Percentiles rank a stretch among this genome's conserved stretches.
Conservation (phyloP, 257 asterid genomes). For the Anisodus tanguticus region DNA sequence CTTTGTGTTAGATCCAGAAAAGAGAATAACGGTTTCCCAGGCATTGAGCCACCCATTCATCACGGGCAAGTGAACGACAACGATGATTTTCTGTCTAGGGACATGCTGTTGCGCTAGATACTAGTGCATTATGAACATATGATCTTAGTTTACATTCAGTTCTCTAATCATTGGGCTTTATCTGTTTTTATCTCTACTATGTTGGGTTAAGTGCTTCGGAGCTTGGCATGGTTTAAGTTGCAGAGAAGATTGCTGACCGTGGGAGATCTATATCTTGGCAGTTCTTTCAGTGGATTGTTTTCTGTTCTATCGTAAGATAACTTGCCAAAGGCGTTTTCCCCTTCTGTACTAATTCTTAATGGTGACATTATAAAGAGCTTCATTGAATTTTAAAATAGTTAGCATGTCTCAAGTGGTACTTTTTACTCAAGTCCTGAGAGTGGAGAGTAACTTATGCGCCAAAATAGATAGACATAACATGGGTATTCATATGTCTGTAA, state of each 20-base stretch:
- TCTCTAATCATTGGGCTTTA: constrained; percentile 81
- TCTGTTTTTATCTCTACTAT: constrained; percentile 72
- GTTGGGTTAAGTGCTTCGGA: constrained; percentile 62
- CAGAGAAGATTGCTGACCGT: constrained; percentile 56
- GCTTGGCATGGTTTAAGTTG: constrained; percentile 58
- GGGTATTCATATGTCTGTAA: constrained; percentile 35
- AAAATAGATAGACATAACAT: constrained; percentile 31
- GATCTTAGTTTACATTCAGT: constrained; percentile 56
- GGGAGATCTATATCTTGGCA: constrained; percentile 70
- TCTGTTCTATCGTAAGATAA: constrained; percentile 98
- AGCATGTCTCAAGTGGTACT: constrained; percentile 35
- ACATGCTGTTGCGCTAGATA: constrained; percentile 74
- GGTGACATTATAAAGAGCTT: constrained; percentile 56
- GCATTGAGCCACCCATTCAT: constrained; percentile 98
- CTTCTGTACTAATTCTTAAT: constrained; percentile 71
- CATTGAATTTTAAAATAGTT: constrained; percentile 33
- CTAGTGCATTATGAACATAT: constrained; percentile 62
- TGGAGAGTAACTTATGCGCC: constrained; percentile 37
- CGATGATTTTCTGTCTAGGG: constrained; percentile 80
- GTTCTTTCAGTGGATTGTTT: constrained; percentile 91
- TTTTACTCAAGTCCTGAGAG: constrained; percentile 43
- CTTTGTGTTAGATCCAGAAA: constrained; percentile 94
- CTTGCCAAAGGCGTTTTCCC: constrained; percentile 75
- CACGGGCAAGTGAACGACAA: constrained; percentile 98
- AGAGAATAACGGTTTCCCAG: constrained; percentile 90